Percentiles rank a stretch among this genome's conserved stretches.
These are phyloP conservation scores for Rosellinia necatrix DNA, from an alignment of 2,329 filamentous ascomycete species.

Conservation along the genomic window DNA sequence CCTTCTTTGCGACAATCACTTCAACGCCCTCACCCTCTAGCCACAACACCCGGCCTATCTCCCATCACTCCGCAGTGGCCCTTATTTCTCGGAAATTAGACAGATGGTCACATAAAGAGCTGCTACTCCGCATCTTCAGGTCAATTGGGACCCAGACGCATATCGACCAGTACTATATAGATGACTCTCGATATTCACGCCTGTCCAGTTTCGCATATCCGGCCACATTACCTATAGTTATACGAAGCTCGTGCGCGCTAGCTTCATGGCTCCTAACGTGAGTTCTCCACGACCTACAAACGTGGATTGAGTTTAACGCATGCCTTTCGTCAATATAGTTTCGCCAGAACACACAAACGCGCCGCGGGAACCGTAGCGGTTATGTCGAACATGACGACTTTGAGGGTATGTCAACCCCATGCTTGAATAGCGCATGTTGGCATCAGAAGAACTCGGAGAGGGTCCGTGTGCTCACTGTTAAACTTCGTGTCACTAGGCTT, in stretches of 20 bases:
- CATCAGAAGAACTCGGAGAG: background rate
- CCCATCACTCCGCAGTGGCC: background rate
- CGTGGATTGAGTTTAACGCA: conserved; percentile 5
- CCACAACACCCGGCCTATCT: background rate
- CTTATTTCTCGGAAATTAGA: background rate
- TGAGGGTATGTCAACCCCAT: conserved; percentile 50
- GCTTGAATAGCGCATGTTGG: background rate
- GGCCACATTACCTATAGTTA: conserved; percentile 3
- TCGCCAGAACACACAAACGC: conserved; percentile 50
- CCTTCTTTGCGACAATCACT: conserved; percentile 13
- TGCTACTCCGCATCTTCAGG: background rate
- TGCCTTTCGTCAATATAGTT: conserved; percentile 27
- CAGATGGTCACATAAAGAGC: background rate
- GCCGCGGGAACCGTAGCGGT: conserved; percentile 60
- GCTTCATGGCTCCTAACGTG: conserved; percentile 37
- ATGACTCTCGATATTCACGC: background rate
- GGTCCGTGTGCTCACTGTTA: background rate
- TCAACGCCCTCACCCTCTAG: background rate
- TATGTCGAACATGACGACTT: conserved; percentile 67
- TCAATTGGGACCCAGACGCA: background rate
- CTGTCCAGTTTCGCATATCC: conserved; percentile 6
- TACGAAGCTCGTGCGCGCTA: background rate
- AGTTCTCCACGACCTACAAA: background rate
- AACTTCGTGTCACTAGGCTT: conserved; percentile 60
- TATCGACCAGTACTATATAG: background rate